These are phyloP conservation scores for Brassica cretica DNA, from an alignment of 345 rosid species.

Conservation along the genomic window DNA sequence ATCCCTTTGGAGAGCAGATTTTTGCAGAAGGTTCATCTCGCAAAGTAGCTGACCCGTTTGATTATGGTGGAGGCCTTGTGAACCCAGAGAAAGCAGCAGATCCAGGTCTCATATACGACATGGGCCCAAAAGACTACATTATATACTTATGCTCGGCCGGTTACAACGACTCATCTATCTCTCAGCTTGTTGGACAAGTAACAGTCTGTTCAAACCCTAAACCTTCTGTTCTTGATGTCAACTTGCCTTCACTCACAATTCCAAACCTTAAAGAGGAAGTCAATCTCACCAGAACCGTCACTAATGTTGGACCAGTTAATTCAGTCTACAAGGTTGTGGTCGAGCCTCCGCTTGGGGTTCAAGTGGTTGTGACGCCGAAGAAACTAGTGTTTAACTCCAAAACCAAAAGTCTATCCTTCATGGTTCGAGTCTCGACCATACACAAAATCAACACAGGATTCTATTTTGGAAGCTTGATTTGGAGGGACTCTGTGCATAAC, in stretches of 20 bases:
- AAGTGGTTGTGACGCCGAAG: slow-evolving; percentile 34
- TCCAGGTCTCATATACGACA: slow-evolving; percentile 65
- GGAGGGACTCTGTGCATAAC: slow-evolving; percentile 38
- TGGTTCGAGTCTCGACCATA: slow-evolving; percentile 30
- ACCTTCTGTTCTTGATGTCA: slow-evolving; percentile 39
- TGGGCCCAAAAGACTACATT: slow-evolving; percentile 49
- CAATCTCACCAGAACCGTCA: slow-evolving; percentile 45
- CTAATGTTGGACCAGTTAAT: slow-evolving; percentile 45
- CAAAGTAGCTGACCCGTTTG: slow-evolving; percentile 51
- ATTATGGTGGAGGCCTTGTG: slow-evolving; percentile 63
- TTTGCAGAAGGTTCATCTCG: slow-evolving; percentile 46
- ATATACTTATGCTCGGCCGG: slow-evolving; percentile 49
- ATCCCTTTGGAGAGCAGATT: slow-evolving; percentile 45
- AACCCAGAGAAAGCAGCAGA: slow-evolving; percentile 56
- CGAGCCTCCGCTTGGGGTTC: slow-evolving; percentile 41
- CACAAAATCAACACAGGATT: slow-evolving; percentile 46
- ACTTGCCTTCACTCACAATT: slow-evolving; percentile 52
- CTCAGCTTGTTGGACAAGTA: slow-evolving; percentile 41
- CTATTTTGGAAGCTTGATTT: slow-evolving; percentile 48
- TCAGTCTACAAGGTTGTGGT: slow-evolving; percentile 40
- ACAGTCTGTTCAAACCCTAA: slow-evolving; percentile 33
- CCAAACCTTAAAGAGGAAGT: slow-evolving; percentile 32
- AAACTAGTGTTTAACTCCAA: slow-evolving; percentile 26
- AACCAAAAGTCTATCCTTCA: slow-evolving; percentile 34
- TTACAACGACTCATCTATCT: slow-evolving; percentile 56